Conservation (phyloP, 352 stramenopile genomes). For the Phytophthora pini region DNA sequence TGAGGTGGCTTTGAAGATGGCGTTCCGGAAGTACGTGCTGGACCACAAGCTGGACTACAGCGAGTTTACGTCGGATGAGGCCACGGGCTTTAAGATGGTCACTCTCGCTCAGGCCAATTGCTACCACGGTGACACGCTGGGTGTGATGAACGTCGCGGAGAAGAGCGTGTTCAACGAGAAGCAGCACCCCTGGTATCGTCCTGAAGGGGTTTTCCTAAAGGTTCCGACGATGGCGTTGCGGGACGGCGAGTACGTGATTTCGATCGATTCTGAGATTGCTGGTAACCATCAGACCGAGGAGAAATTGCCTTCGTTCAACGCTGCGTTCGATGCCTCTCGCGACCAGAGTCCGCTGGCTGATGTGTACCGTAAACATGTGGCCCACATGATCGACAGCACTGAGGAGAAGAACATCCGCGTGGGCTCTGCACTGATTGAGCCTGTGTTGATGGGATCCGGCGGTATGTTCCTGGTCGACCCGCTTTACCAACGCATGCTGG, state of each 20-base stretch:
- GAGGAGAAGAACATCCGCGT: slow-evolving; percentile 51
- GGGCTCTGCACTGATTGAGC: slow-evolving; percentile 88
- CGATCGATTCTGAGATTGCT: slow-evolving; percentile 57
- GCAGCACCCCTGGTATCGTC: slow-evolving; percentile 93
- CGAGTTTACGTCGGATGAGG: slow-evolving; percentile 37
- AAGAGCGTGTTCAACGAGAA: slow-evolving; percentile 92
- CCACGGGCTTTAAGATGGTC: slow-evolving; percentile 61
- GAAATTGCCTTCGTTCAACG: slow-evolving; percentile 50
- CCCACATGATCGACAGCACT: slow-evolving; percentile 53
- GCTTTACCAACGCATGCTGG: slow-evolving; percentile 91
- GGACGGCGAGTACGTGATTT: slow-evolving; percentile 64
- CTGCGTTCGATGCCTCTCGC: slow-evolving; percentile 58
- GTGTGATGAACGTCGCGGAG: slow-evolving; percentile 92
- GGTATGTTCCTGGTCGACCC: slow-evolving; percentile 93
- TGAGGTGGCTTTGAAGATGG: slow-evolving; percentile 94
- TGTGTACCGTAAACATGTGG: slow-evolving; percentile 75
- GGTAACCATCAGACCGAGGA: slow-evolving; percentile 36
- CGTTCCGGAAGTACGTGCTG: slow-evolving; percentile 84
- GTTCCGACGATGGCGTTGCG: slow-evolving; percentile 76
- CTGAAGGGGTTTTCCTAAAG: slow-evolving; percentile 83
- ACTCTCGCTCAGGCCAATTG: slow-evolving; percentile 89
- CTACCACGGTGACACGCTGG: slow-evolving; percentile 93
- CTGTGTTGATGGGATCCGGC: slow-evolving; percentile 88
- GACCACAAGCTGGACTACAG: slow-evolving; percentile 75
- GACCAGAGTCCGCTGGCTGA: slow-evolving; percentile 46